Base-by-base conservation (phyloP, 1,139 yeast genomes). In the Candida frijolesensis region DNA sequence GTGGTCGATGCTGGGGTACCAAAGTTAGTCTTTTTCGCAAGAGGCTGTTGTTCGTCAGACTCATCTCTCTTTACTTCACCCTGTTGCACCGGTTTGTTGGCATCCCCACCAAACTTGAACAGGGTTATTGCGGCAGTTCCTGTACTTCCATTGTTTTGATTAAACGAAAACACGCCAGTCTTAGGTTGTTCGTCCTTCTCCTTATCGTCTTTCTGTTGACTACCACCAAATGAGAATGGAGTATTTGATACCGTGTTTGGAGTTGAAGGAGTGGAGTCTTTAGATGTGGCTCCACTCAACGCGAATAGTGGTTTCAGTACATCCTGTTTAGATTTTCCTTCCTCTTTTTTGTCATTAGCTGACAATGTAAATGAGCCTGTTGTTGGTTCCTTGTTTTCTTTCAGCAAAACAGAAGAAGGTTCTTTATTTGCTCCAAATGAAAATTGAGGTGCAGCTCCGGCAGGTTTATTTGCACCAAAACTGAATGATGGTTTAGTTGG, bases 341-440 rank as follows among this genome's bases (percentile, higher is more conserved):
- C 30, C 1, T 25, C 34, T 6, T 18, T 8, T 27, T 42, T 42
- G 37, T 18, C 15, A 10, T 41, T 34, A 15, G 15, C n/a, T 2
- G 30, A 9, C 43, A 41, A 29, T 9, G 22, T 14, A 27, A 42
- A 16, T 18, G 35, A 42, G 7, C 30, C 9, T 11, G 30, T 22
- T 18, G 42, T 16, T 2, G 42, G n/a, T n/a, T 38, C 42, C 7
- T 38, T 22, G 2, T 12, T 38, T 7, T 38, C 42, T 11, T 38
- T 15, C 9, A 25, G 47, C 7, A 47, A 29, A 10, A 44, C 42
- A 14, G 49, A 29, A n/a, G 43, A 22, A 3, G 44, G 12, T 22
- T 47, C 44, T 2, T 49, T 38, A 35, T 48, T 45, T 18, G 51
- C 25, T 3, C 59, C 60, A 51, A 57, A 54, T 7, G 54, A 45